A percentile compares a stretch with the other conserved stretches of the same genome.
These are phyloP conservation scores for Phycomyces nitens DNA, from an alignment of 192 early-diverging fungal genomes.

Conservation along the genomic window DNA sequence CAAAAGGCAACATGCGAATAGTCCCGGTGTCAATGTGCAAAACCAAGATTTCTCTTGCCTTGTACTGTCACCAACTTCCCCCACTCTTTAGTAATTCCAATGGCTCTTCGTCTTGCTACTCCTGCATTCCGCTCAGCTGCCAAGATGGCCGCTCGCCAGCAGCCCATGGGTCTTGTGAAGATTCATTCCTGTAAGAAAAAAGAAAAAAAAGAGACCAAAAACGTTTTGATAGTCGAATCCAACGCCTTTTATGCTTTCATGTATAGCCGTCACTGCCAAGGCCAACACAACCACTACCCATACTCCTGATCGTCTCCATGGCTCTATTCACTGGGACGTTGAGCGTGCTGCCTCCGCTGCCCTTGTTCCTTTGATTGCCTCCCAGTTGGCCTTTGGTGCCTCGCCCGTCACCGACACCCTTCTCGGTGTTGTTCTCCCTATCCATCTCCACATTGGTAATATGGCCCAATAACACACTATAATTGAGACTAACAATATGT, in stretches of 20 bases:
- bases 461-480: constrained; percentile 34
- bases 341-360: constrained; percentile 83
- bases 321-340: constrained; percentile 95
- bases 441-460: constrained; percentile 89
- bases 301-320: constrained; percentile 63
- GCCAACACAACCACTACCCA: constrained; percentile 44
- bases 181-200: constrained; percentile 31
- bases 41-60: too few relatives aligned
- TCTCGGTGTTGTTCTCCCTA: constrained; percentile 84
- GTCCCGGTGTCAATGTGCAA: too few relatives aligned
- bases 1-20: too few relatives aligned
- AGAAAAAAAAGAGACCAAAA: background rate
- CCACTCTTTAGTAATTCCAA: constrained; percentile 10
- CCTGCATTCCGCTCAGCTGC: constrained; percentile 27
- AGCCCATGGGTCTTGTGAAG: constrained; percentile 32
- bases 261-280: background rate
- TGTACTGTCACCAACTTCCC: background rate
- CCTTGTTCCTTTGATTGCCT: constrained; percentile 70
- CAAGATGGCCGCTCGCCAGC: constrained; percentile 19
- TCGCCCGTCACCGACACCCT: constrained; percentile 85
- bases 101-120: constrained; percentile 30
- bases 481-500: constrained; percentile 3
- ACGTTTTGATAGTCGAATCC: background rate
- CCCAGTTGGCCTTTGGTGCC: constrained; percentile 78
- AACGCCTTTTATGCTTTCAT: constrained; percentile 8